Conservation (phyloP, 2,329 filamentous ascomycete species). For the Colletotrichum incanum region DNA sequence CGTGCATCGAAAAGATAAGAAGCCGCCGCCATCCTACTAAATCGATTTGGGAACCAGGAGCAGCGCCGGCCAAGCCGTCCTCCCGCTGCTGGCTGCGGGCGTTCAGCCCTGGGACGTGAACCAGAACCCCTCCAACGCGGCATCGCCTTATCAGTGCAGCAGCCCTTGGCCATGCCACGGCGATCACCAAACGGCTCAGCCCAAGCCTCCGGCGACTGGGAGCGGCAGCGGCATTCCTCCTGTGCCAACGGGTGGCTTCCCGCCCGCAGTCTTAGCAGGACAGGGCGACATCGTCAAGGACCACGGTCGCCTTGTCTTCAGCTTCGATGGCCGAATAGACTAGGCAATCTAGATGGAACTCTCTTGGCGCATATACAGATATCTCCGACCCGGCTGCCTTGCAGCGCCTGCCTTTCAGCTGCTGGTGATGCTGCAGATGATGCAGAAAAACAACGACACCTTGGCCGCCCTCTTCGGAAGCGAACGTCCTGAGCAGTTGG, state of each 20-base stretch:
- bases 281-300: constrained; percentile 23
- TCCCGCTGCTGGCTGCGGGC: constrained; percentile 24
- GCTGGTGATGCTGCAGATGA: background rate
- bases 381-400: constrained; percentile 5
- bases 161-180: constrained; percentile 37
- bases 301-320: constrained; percentile 32
- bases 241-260: constrained; percentile 1
- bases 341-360: background rate
- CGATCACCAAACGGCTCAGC: constrained; percentile 22
- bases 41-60: constrained; percentile 14
- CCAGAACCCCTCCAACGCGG: background rate
- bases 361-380: constrained; percentile 12
- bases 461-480: background rate
- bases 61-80: constrained; percentile 25
- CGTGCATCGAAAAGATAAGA: constrained; percentile 30
- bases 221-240: constrained; percentile 25
- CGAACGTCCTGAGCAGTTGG: background rate
- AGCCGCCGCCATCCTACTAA: constrained; percentile 25
- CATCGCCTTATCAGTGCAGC: constrained; percentile 33
- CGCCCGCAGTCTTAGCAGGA: background rate
- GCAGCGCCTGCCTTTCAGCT: background rate
- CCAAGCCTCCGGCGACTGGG: constrained; percentile 20
- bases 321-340: constrained; percentile 7
- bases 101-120: constrained; percentile 33
- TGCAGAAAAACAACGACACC: background rate